Base-by-base conservation (phyloP, 352 stramenopile genomes). In the Saprolegnia parasitica region DNA sequence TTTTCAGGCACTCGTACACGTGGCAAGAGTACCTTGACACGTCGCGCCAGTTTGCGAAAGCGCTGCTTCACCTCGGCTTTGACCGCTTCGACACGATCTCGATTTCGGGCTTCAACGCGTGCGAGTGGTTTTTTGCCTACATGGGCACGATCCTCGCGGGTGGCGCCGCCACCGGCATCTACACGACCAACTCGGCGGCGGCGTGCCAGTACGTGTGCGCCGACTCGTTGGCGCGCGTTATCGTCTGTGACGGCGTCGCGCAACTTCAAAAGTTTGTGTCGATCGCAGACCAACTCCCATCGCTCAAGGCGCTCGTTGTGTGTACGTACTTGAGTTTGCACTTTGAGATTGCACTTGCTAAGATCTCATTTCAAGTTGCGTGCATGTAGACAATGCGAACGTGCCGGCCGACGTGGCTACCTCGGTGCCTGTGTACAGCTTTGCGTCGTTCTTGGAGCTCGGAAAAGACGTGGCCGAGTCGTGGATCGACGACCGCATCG, bases 121-220 rank as follows among this genome's bases (percentile, higher is more conserved):
- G 84, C 10, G 83, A 96, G 71, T 96, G 89, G 83, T 86, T 95
- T 66, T 81, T 95, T 68, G 81, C 80, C 54, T 84, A 91, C 65
- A 85, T 84, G 65, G 88, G 87, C 29, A 73, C 81, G 21, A 93
- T 96, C 67, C 76, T 93, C 47, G 84, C 87, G 21, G 88, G 88
- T 32, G 87, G 78, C 1, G 78, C 95, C 47, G 83, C 85, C 68
- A 82, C 87, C 16, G 88, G 88, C 45, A 86, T 96, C 67, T 96
- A 96, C 81, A 80, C 79, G 64, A 94, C 87, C 45, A 94, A 92
- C n/a, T n/a, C n/a, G n/a, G n/a, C 73, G 84, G 74, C 0, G 66
- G 77, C 87, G 0, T 91, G 84, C 52, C 74, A 89, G 64, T 94
- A 91, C 72, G 85, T 94, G 42, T 81, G 86, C 0, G 73, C 83